phyloP scores from a whole-genome alignment of 2,329 filamentous ascomycete species.

The Ceratocystis ficicola region DNA sequence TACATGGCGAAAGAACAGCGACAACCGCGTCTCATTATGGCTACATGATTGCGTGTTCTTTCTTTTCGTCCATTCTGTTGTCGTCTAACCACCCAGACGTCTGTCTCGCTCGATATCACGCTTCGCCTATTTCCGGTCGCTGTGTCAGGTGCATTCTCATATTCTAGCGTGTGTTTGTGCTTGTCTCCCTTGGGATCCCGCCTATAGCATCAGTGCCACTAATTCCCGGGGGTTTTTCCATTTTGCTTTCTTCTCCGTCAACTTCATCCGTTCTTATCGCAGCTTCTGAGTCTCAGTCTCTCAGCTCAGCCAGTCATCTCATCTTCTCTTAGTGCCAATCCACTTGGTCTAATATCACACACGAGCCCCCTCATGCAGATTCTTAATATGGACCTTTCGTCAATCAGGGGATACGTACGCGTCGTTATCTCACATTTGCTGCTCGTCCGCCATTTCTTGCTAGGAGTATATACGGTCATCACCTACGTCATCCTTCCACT shows the following conservation, averaged over 20 bases:
- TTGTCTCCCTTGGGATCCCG: not conserved
- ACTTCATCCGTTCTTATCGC: not conserved
- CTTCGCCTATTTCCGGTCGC: not conserved
- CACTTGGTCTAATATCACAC: not conserved
- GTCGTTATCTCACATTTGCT: not conserved
- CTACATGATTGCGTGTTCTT: not conserved
- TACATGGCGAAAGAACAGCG: not conserved
- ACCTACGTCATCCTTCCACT: not conserved
- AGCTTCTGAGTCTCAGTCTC: not conserved
- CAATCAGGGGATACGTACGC: not conserved
- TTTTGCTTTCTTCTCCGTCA: not conserved
- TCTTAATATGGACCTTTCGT: not conserved
- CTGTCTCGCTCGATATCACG: not conserved
- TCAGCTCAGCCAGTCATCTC: not conserved
- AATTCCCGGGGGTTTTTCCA: not conserved
- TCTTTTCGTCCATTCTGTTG: not conserved
- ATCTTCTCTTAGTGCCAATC: not conserved
- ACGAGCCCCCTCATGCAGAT: not conserved
- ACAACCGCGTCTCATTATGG: not conserved
- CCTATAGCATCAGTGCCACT: not conserved
- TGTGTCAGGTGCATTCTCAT: not conserved
- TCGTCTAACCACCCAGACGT: not conserved
- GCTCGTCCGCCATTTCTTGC: not conserved
- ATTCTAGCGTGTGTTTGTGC: not conserved
- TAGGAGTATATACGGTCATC: not conserved